phyloP scores from a whole-genome alignment of 371 early-diverging fungal species.

The Mucor velutinosus region DNA sequence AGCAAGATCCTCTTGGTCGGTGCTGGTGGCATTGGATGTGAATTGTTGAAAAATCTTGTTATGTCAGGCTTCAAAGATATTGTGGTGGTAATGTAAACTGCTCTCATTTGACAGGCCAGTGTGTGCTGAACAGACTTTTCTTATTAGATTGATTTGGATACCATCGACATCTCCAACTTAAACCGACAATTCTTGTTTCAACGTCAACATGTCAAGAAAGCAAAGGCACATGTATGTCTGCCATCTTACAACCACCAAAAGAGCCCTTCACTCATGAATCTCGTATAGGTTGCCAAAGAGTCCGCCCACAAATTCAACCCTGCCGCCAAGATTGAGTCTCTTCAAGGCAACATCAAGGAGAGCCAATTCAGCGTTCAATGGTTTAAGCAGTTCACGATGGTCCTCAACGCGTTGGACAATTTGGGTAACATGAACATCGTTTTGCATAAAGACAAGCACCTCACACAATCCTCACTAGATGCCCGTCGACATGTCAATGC shows the following conservation, averaged over 20 bases:
- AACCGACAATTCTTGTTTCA: slow-evolving; percentile 99
- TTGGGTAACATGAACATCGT: slow-evolving; percentile 58
- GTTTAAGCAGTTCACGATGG: slow-evolving; percentile 92
- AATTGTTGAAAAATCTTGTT: slow-evolving; percentile 94
- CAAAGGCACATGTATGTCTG: slow-evolving; percentile 81
- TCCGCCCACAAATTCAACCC: slow-evolving; percentile 87
- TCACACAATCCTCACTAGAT: slow-evolving; percentile 49
- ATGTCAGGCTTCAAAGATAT: slow-evolving; percentile 87
- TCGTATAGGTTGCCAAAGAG: slow-evolving; percentile 70
- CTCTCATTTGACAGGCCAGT: neutral
- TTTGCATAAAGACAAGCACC: neutral
- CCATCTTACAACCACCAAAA: neutral
- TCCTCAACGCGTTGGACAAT: slow-evolving; percentile 98
- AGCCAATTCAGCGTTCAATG: slow-evolving; percentile 82
- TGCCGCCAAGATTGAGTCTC: slow-evolving; percentile 69
- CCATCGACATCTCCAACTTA: slow-evolving; percentile 97
- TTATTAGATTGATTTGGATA: slow-evolving; percentile 92
- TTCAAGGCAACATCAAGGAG: slow-evolving; percentile 88
- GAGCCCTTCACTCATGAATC: neutral
- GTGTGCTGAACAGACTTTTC: neutral
- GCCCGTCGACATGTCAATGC: slow-evolving; percentile 95
- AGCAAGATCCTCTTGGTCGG: slow-evolving; percentile 78
- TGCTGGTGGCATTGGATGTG: slow-evolving; percentile 99
- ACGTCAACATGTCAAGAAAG: slow-evolving; percentile 87
- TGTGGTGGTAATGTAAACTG: slow-evolving; percentile 60